Evolutionary conservation across 2,329 filamentous ascomycete genomes (phyloP).

Genomic region (Alternaria gaisen): DNA sequence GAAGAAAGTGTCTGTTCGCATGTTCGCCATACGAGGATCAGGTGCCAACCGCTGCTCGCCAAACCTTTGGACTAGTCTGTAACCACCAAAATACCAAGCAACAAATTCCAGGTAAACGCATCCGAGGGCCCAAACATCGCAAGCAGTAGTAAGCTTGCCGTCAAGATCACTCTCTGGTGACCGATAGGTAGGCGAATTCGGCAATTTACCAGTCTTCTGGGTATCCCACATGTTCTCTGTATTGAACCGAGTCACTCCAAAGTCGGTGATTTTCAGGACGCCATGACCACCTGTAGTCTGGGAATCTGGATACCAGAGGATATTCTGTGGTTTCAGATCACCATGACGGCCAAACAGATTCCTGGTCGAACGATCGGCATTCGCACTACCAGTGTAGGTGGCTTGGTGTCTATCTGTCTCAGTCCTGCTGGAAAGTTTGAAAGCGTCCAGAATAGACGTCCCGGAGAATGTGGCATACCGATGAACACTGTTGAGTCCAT

Average conservation of each 20-base stretch:
- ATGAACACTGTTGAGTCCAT: conserved; percentile 9
- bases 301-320: conserved; percentile 40
- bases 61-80: neutral
- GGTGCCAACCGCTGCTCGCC: neutral
- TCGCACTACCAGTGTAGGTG: neutral
- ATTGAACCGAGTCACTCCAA: conserved; percentile 29
- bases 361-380: neutral
- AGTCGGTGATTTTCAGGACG: conserved; percentile 46
- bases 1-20: conserved; percentile 1
- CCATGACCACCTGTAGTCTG: conserved; percentile 9
- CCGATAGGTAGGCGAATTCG: conserved; percentile 44
- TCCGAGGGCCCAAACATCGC: conserved; percentile 49
- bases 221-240: conserved; percentile 7
- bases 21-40: neutral
- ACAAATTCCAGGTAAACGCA: conserved; percentile 43
- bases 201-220: neutral
- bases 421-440: neutral
- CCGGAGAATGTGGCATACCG: conserved; percentile 8
- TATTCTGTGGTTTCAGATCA: conserved; percentile 51
- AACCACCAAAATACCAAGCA: conserved; percentile 33
- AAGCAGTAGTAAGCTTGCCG: conserved; percentile 31
- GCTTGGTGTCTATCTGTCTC: neutral
- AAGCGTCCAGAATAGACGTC: neutral
- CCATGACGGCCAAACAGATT: conserved; percentile 43
- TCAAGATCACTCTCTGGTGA: conserved; percentile 50